Evolutionary conservation across 306 rosid genomes (phyloP).

Genomic region (Quercus gilva): DNA sequence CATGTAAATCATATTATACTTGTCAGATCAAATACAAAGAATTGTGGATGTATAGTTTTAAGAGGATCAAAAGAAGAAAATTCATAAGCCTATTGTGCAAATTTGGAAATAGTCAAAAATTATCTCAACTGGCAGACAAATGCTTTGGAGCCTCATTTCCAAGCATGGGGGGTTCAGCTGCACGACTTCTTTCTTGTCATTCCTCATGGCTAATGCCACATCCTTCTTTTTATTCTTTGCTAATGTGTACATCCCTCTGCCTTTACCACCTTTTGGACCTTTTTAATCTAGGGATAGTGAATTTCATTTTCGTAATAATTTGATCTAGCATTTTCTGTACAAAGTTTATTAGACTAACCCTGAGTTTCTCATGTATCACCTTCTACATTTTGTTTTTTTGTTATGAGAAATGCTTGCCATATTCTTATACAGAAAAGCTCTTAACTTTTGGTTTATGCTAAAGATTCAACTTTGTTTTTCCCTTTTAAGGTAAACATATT

Average conservation of each 20-base stretch:
- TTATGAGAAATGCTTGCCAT: background rate
- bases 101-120: background rate
- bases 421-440: background rate
- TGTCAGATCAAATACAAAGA: background rate
- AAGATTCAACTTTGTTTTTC: constrained; percentile 5
- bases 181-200: background rate
- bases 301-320: background rate
- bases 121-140: background rate
- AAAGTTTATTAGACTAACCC: background rate
- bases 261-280: background rate
- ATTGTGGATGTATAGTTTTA: background rate
- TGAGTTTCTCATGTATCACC: background rate
- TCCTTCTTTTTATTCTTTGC: background rate
- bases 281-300: background rate
- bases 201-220: background rate
- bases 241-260: background rate
- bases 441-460: constrained; percentile 3
- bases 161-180: background rate
- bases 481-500: constrained; percentile 69
- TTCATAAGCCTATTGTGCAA: background rate
- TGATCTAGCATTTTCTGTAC: background rate
- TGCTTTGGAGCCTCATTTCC: background rate
- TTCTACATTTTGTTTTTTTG: background rate
- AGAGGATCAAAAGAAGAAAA: background rate
- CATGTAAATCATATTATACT: background rate